These are phyloP conservation scores for Hordeum pubiflorum DNA, from an alignment of 202 grass and related monocot genomes.

Conservation along the genomic window DNA sequence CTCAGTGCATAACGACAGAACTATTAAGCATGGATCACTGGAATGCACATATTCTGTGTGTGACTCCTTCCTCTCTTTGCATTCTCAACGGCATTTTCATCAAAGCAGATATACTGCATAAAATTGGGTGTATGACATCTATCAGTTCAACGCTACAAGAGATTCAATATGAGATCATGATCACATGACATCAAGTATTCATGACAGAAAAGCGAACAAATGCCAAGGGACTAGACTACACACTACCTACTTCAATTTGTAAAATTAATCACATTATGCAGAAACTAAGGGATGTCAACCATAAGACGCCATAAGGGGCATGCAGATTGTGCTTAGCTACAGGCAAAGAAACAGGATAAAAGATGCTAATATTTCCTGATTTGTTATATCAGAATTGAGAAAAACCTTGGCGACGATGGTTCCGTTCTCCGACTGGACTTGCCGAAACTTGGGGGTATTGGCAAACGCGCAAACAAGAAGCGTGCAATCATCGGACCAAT, in stretches of 20 bases:
- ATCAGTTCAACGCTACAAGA: neutral
- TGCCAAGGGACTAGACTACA: neutral
- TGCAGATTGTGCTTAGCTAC: no score
- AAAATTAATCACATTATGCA: neutral
- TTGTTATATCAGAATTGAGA: no score
- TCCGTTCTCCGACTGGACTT: slow-evolving; percentile 67
- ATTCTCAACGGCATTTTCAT: neutral
- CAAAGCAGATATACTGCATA: neutral
- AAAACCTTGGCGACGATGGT: slow-evolving; percentile 78
- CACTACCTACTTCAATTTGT: neutral
- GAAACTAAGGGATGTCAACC: neutral
- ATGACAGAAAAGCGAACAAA: neutral
- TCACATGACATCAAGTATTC: neutral
- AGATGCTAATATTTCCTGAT: no score
- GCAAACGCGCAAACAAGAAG: slow-evolving; percentile 90
- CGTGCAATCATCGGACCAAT: slow-evolving; percentile 75
- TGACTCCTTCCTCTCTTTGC: neutral
- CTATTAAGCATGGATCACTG: neutral
- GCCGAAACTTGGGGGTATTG: slow-evolving; percentile 80
- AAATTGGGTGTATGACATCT: neutral
- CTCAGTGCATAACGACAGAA: neutral
- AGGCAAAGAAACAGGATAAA: no score
- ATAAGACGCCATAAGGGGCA: neutral
- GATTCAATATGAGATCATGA: neutral
- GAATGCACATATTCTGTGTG: neutral